Base-by-base conservation (phyloP, 768 basidiomycete genomes). In the Macrolepiota fuliginosa region DNA sequence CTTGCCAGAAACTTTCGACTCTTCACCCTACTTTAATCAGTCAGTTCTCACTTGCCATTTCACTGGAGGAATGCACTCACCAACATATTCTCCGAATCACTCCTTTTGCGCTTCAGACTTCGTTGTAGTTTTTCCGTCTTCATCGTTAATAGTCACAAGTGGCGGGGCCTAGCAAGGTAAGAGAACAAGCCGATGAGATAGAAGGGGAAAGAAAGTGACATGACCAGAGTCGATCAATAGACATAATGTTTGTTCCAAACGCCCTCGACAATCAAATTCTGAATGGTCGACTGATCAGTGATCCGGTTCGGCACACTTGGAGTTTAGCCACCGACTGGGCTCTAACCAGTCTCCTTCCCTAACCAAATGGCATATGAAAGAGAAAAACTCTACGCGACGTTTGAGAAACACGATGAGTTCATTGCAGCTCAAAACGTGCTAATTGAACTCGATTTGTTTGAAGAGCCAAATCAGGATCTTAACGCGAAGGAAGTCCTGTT, bases 371-470 rank as follows among this genome's bases (percentile, higher is more conserved):
- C 64, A 50, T 77, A 81, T 58, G 75, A 81, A 27, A 85, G 88
- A 56, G 73, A 70, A 35, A 83, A 73, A 56, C 55, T 79, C 10
- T 83, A 83, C 65, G 79, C 80, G 11, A 78, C 81, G 11, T 91
- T 90, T 67, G 88, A 88, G 62, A 83, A 81, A 61, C 73, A 82
- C 50, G 81, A 79, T 51, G 86, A 92, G 63, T 87, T 92, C 65
- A 56, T 79, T 10, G 74, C 78, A 37, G 64, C 79, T 13, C 86
- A 93, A 63, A 69, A 75, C 22, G 64, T 69, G 2, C 75, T 93
- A 6, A 77, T 91, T 2, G 69, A 73, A 3, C 65, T 79, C 6
- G 80, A 87, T 64, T 64, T 87, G 45, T 75, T 72, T 55, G 66
- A 68, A 11, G 74, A 80, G 49, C 79, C 82, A 1, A 77, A 74